phyloP scores from a whole-genome alignment of 2,329 filamentous ascomycete species.

The Exophiala spinifera region DNA sequence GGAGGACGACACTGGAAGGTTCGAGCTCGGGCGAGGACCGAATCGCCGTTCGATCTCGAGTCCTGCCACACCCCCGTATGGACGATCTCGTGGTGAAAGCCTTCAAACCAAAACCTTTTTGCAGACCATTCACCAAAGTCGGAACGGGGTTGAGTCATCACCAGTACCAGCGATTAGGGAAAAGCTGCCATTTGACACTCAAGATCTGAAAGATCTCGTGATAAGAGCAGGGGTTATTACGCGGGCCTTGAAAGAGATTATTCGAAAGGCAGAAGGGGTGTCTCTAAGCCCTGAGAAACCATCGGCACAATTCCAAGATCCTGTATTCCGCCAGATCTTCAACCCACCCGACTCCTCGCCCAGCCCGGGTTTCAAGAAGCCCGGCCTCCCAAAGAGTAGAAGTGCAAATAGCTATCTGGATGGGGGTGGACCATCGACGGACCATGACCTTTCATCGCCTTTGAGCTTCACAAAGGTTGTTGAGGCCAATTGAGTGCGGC shows the following conservation, averaged over 20 bases:
- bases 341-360: slow-evolving; percentile 39
- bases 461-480: slow-evolving; percentile 20
- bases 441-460: slow-evolving; percentile 25
- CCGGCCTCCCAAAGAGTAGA: slow-evolving; percentile 29
- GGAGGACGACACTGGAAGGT: slow-evolving; percentile 13
- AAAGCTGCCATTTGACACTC: slow-evolving; percentile 67
- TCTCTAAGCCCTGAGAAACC: slow-evolving; percentile 31
- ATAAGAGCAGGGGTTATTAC: slow-evolving; percentile 49
- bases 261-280: slow-evolving; percentile 50
- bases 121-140: slow-evolving; percentile 56
- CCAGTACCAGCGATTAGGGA: slow-evolving; percentile 34
- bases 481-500: slow-evolving; percentile 20
- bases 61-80: slow-evolving; percentile 29
- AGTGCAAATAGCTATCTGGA: slow-evolving; percentile 33
- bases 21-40: slow-evolving; percentile 6
- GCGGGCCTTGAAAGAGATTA: slow-evolving; percentile 48
- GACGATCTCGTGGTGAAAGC: slow-evolving; percentile 53
- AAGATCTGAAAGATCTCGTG: slow-evolving; percentile 61
- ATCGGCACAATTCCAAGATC: slow-evolving; percentile 36
- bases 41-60: slow-evolving; percentile 28
- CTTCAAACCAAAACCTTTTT: slow-evolving; percentile 62
- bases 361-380: slow-evolving; percentile 28
- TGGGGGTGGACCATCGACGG: slow-evolving; percentile 25
- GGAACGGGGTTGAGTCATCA: slow-evolving; percentile 32
- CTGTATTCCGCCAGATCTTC: slow-evolving; percentile 49